These are phyloP conservation scores for Trichoderma sp. DNA, from an alignment of 2,329 filamentous ascomycete genomes.

Conservation along the genomic window DNA sequence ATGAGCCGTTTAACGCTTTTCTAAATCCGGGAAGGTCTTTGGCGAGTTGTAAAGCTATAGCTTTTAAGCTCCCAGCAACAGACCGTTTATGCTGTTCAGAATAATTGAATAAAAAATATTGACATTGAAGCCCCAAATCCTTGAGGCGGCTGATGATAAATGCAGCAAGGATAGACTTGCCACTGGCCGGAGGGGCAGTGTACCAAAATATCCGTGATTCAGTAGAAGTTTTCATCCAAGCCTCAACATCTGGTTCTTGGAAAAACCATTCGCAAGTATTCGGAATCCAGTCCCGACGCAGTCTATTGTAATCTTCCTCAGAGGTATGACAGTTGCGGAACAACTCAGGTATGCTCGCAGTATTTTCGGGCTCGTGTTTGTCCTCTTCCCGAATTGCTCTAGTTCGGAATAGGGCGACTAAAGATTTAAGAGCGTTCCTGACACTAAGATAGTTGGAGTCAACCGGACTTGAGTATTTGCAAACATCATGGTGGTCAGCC, in stretches of 20 bases:
- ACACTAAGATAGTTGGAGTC: slow-evolving; percentile 4
- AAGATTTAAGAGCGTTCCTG: background rate
- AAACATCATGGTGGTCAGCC: slow-evolving; percentile 10
- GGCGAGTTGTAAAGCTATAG: background rate
- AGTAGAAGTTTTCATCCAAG: background rate
- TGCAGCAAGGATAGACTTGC: background rate
- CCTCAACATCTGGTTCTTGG: background rate
- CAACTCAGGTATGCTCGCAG: background rate
- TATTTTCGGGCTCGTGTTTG: background rate
- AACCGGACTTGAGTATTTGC: background rate
- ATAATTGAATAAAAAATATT: background rate
- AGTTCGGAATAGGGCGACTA: background rate
- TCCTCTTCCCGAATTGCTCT: background rate
- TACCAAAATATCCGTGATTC: background rate
- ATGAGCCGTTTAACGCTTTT: background rate
- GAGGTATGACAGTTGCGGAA: background rate
- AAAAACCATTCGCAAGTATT: background rate
- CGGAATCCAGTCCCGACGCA: background rate
- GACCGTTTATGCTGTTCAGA: background rate
- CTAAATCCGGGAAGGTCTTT: background rate
- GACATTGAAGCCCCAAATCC: background rate
- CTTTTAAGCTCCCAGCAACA: background rate
- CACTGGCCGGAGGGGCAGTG: background rate
- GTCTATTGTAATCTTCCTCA: background rate
- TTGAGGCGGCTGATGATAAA: background rate